phyloP scores from a whole-genome alignment of 495 filamentous ascomycete species.

The Bombardia bombarda region DNA sequence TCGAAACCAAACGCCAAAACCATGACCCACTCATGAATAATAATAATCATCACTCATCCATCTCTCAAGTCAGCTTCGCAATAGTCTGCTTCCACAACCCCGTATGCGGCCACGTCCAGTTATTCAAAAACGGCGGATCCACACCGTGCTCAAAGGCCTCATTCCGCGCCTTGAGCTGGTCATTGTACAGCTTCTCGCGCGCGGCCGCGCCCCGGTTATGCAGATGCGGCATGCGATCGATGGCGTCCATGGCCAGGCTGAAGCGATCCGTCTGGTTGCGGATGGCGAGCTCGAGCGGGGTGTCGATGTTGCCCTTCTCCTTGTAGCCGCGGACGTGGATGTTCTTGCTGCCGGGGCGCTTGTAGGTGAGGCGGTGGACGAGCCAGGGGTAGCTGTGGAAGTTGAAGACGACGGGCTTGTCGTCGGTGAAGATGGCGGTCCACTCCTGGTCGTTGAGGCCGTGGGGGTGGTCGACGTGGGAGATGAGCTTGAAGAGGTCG shows the following conservation, averaged over 20 bases:
- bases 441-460: constrained; percentile 55
- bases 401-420: constrained; percentile 68
- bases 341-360: constrained; percentile 55
- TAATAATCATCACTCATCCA: no score
- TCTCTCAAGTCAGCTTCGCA: constrained; percentile 12
- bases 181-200: constrained; percentile 51
- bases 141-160: constrained; percentile 57
- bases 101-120: constrained; percentile 54
- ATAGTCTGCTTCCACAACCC: constrained; percentile 18
- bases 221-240: constrained; percentile 52
- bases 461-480: constrained; percentile 56
- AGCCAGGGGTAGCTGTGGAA: constrained; percentile 75
- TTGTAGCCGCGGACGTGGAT: constrained; percentile 65
- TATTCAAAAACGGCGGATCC: constrained; percentile 55
- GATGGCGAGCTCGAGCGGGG: constrained; percentile 62
- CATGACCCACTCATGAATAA: no score
- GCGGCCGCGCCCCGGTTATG: constrained; percentile 48
- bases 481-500: constrained; percentile 67
- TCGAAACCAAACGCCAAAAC: no score
- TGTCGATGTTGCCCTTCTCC: constrained; percentile 75
- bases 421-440: constrained; percentile 55
- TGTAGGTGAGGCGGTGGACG: constrained; percentile 63
- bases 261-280: constrained; percentile 65
- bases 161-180: constrained; percentile 48
- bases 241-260: constrained; percentile 63